Evolutionary conservation across 1,284 basidiomycete species (phyloP), one percentile per base, ranked within the genome.

Genomic region (Puccinia brachypodii): DNA sequence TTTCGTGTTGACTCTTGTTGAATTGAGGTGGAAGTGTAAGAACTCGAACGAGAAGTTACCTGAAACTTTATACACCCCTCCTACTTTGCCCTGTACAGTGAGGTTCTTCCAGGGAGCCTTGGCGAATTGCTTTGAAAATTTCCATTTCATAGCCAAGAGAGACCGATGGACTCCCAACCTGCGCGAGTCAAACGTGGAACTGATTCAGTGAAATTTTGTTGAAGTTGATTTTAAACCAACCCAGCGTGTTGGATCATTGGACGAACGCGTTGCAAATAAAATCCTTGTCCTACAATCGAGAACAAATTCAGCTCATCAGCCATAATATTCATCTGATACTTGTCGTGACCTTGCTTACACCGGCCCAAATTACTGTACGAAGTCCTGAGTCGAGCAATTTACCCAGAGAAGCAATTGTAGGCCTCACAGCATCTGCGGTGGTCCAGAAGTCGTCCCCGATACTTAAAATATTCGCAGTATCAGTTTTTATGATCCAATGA

Each of bases 241-340:
- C 38, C 13, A 68, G 2, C 9, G 2, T 68, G 38, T 19, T 11
- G n/a, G 22, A 64, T 7, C 36, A 28, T 33, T 31, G 22, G 50
- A 74, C 80, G 31, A 50, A 81, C 80, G 69, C 40, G 62, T 81
- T 81, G 56, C 80, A 81, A 22, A 81, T 58, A 53, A 81, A 81
- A 38, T 81, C 80, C 22, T 74, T 64, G 19, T 81, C 80, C 80
- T 81, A 44, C 7, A 53, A 25, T 25, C 40, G 7, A 31, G 3
- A 50, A 28, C 31, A 50, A 69, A 28, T 1, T 2, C 31, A n/a
- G n/a, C 28, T 13, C 16, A 58, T 47, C 22, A 66, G 53, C 22
- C 28, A 38, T 42, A 4, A 36, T 58, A 4, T 1, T 22, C 6
- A 33, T 16, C n/a, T 36, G 11, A 31, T 13, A 53, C 44, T 33